phyloP scores from a whole-genome alignment of 2,329 filamentous ascomycete species.

The Passalora sequoiae region DNA sequence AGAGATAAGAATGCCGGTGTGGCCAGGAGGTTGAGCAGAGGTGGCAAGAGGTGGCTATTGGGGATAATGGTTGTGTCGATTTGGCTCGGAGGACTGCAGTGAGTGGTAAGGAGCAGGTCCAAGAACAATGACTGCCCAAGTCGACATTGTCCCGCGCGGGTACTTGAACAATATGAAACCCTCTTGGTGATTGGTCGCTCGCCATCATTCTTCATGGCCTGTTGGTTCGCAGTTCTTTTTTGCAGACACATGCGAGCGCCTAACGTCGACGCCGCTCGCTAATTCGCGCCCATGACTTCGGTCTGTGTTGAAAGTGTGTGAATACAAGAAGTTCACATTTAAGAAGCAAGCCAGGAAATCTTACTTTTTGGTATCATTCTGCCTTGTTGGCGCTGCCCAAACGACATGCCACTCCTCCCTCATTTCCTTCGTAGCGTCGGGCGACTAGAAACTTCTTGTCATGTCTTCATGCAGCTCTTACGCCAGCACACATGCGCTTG shows the following conservation, averaged over 20 bases:
- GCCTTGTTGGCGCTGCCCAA: not conserved
- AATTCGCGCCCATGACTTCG: not conserved
- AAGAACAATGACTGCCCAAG: no score
- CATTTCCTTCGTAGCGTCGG: not conserved
- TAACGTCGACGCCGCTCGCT: no score
- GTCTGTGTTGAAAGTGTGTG: not conserved
- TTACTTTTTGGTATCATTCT: slow-evolving; percentile 6
- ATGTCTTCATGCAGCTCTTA: no score
- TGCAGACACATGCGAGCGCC: no score
- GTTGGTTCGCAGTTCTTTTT: no score
- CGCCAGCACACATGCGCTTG: no score
- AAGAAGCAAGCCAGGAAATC: not conserved
- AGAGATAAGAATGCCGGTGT: not conserved
- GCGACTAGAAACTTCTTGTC: no score
- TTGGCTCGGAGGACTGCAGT: not conserved
- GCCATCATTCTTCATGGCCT: no score
- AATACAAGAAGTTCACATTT: not conserved
- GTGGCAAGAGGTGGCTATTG: slow-evolving; percentile 1
- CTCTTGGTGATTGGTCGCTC: no score
- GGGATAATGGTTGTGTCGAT: not conserved
- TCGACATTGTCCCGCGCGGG: no score
- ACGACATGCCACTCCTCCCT: not conserved
- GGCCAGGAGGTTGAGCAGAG: not conserved
- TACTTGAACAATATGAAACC: no score
- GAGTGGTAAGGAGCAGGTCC: not conserved